A percentile compares a stretch with the other conserved stretches of the same genome.
These are phyloP conservation scores for Phytophthora ohioensis DNA, from an alignment of 352 stramenopile genomes.

Conservation along the genomic window DNA sequence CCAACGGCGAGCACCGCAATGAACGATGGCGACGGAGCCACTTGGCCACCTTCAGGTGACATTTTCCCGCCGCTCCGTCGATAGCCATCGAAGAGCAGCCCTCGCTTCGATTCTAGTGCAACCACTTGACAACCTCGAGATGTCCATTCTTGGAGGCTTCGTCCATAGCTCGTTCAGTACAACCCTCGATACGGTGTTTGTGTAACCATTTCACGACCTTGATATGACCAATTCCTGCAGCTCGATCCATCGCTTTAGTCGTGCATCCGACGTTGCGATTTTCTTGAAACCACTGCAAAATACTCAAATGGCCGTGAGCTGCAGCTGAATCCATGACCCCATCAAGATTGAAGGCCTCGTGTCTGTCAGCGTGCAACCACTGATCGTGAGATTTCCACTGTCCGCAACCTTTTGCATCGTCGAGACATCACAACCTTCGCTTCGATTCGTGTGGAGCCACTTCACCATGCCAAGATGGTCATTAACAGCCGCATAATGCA, in stretches of 20 bases:
- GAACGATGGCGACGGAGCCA: slow-evolving; percentile 8
- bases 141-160: not conserved
- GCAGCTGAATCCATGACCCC: slow-evolving; percentile 6
- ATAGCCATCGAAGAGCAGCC: slow-evolving; percentile 2
- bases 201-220: too few relatives aligned
- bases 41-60: slow-evolving; percentile 10
- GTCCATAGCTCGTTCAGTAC: slow-evolving; percentile 4
- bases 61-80: not conserved
- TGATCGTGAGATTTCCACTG: not conserved
- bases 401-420: not conserved
- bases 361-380: slow-evolving; percentile 7
- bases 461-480: slow-evolving; percentile 4
- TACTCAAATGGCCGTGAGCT: not conserved
- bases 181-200: not conserved
- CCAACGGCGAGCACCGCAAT: slow-evolving; percentile 1
- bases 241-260: too few relatives aligned
- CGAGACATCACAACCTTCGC: not conserved
- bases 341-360: not conserved
- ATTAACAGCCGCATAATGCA: not conserved
- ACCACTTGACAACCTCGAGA: slow-evolving; percentile 2
- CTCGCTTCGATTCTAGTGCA: slow-evolving; percentile 16
- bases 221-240: too few relatives aligned
- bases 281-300: slow-evolving; percentile 15
- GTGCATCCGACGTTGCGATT: not conserved
- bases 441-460: slow-evolving; percentile 10